Base-by-base conservation (phyloP, 2,329 filamentous ascomycete species). In the Coniochaeta prunicola region DNA sequence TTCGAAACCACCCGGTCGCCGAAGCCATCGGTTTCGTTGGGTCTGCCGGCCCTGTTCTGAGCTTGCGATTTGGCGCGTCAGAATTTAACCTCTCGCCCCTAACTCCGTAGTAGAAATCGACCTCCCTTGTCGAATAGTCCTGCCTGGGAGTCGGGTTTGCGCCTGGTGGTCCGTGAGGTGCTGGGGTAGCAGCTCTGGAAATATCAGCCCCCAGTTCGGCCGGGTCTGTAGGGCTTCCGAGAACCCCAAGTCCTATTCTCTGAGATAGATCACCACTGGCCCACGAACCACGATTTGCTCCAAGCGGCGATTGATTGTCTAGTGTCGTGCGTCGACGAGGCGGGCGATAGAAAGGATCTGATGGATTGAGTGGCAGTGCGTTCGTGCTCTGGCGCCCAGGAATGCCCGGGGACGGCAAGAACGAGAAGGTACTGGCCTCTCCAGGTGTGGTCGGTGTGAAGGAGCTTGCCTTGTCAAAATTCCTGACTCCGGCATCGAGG, bases 31-130 rank as follows among this genome's bases (percentile, higher is more conserved):
- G 91, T 0, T 92, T 91, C 38, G 92, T 96, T 0, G 94, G 94
- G 75, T 99, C 93, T 9, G 92, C 92, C 2, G 94, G 94, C 0
- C 94, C 94, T 4, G 94, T 99, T 67, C 94, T 93, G 56, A 97
- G 79, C 69, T 90, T 93, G 56, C 94, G 83, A 21, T 90, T 91
- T 0, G 89, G 89, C 3, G 86, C 86, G 61, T 91, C 90, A 1
- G 91, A 89, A 65, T 88, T 92, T 13, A 97, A 76, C 1, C 93
- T 91, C 21, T 92, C 91, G 0, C 94, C 94, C 34, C 94, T 86
- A 19, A 96, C 89, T 10, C 92, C 90, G 67, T 99, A 97, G 74
- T 97, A 97, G 67, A 96, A 96, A 71, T 99, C 94, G 0, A 96
- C 91, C 72, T 99, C 94, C 59, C 94, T 88, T 0, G 93, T 94